Base-by-base conservation (phyloP, 2,329 filamentous ascomycete species). In the Calonectria fujianensis region DNA sequence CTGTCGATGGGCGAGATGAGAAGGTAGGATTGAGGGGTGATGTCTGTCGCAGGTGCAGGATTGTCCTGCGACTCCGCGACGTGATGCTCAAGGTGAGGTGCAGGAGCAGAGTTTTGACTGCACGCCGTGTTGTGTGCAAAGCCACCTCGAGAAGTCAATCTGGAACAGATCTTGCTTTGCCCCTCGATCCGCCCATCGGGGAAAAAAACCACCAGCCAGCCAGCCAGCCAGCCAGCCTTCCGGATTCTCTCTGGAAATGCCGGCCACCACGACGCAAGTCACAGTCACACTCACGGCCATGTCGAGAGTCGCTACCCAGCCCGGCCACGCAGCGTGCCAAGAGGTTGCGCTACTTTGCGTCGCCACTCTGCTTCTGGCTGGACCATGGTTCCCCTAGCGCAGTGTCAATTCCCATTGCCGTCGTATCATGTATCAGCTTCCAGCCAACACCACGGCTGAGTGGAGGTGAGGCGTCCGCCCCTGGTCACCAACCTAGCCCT, bases 371-470 rank as follows among this genome's bases (percentile, higher is more conserved):
- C 52, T 41, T 20, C 32, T 29, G 59, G 32, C 54, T 32, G 24
- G 41, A 39, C 71, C 70, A 71, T 31, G 48, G 9, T 48, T 48
- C 63, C 51, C 71, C 54, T 70, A 71, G 72, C 68, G 67, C 20
- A 54, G 41, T 63, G 61, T 35, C 51, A 74, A 70, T 37, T 66
- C 68, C 67, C 50, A 6, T 63, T 45, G 31, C 45, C 31, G 67
- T 51, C 72, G 72, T 74, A 74, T 71, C 72, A 74, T 20, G 37
- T 64, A 52, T 48, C 67, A n/a, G 48, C 35, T 7, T 32, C 20
- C 11, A 20, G 65, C 66, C 37, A 69, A 57, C 66, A 59, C 71
- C 20, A 59, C 31, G 70, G 51, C 18, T 24, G 59, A 59, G 71
- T 65, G 65, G 71, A 69, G 54, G n/a, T 35, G 57, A 63, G 51